A percentile compares a stretch with the other conserved stretches of the same genome.
Conservation (phyloP, 768 basidiomycete species). For the Suillus ampliporus region DNA sequence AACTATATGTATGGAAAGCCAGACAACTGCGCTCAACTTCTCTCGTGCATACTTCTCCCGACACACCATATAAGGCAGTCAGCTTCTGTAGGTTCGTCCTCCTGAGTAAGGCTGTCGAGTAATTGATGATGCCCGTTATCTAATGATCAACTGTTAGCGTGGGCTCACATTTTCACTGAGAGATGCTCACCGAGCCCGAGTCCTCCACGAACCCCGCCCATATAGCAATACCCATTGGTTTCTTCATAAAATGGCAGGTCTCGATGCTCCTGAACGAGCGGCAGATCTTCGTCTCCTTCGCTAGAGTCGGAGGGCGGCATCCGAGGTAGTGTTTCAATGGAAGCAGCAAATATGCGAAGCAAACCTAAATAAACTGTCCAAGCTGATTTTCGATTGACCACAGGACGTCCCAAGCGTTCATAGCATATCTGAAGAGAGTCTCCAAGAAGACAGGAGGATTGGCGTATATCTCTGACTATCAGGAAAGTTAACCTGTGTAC, state of each 20-base stretch:
- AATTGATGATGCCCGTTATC: background rate
- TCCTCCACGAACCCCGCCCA: background rate
- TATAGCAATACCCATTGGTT: background rate
- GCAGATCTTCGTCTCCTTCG: background rate
- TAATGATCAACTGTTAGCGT: background rate
- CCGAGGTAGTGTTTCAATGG: background rate
- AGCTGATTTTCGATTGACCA: background rate
- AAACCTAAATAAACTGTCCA: background rate
- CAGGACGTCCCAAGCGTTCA: background rate
- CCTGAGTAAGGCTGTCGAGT: background rate
- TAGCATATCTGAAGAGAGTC: background rate
- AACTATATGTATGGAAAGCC: background rate
- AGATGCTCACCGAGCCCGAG: background rate
- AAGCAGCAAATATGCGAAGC: background rate
- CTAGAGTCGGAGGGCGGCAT: background rate
- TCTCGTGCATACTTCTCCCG: background rate
- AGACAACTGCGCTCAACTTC: background rate
- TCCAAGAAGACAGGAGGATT: background rate
- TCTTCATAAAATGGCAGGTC: conserved; percentile 2
- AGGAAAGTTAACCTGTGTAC: background rate
- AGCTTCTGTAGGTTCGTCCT: conserved; percentile 1
- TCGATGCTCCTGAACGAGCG: background rate
- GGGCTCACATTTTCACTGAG: no score
- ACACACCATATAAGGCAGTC: background rate
- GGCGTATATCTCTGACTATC: conserved; percentile 2